Base-by-base conservation (phyloP, 2,329 filamentous ascomycete species). In the Scedosporium boydii region DNA sequence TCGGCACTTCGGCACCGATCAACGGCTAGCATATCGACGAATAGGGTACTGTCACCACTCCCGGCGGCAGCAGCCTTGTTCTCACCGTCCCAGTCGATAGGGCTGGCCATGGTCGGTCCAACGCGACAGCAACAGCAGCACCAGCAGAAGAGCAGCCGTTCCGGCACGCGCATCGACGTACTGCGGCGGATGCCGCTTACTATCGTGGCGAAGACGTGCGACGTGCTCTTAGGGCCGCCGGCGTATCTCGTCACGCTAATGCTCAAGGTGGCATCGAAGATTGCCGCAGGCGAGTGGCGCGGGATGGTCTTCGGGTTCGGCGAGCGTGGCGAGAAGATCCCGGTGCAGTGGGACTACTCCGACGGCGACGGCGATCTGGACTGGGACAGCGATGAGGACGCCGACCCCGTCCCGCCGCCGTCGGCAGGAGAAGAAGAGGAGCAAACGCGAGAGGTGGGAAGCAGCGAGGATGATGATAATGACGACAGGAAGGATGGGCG, bases 141-240 rank as follows among this genome's bases (percentile, higher is more conserved):
- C 38, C 44, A 58, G 44, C 44, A 58, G 58, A 55, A 16, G 48
- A 48, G 10, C 34, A 38, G 34, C 6, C 34, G 34, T 38, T 38
- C 34, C 10, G 34, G 42, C 77, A 73, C 64, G 42, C 77, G 73
- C 5, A 68, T 82, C 4, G 74, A 76, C 42, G 75, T 78, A 0
- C 76, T 81, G 41, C 78, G 80, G 60, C 77, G 80, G 53, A 76
- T 88, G 34, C 83, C 85, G 1, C 77, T 84, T 59, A 82, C 86
- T 3, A 82, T 96, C 34, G 82, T 96, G 27, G 84, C 87, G 62
- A 93, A 90, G 74, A 92, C 91, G 0, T 87, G 84, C 65, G 86
- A 90, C 60, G 81, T 95, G 34, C 81, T 96, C 3, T 77, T 96
- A 14, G 86, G 89, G 0, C 91, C 91, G n/a, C 91, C 93, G 0